These are phyloP conservation scores for Colletotrichum nymphaeae DNA, from an alignment of 2,329 filamentous ascomycete species.

Conservation along the genomic window DNA sequence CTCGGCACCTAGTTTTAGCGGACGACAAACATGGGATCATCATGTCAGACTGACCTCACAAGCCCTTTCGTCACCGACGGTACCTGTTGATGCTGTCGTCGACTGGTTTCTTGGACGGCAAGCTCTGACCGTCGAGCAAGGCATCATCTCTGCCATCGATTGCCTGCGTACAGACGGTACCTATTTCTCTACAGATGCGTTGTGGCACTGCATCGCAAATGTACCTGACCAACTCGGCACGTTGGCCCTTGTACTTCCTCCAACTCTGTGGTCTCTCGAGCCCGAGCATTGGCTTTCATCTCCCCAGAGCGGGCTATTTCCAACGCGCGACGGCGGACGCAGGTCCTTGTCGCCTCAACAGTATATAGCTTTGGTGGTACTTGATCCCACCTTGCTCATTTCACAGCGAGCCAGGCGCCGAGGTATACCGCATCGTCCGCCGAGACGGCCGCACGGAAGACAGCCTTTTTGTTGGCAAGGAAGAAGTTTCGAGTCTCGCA, in stretches of 20 bases:
- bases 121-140: neutral
- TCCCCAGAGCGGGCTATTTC: neutral
- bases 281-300: neutral
- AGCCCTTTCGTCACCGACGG: neutral
- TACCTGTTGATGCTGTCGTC: neutral
- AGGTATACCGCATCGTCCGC: neutral
- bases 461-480: neutral
- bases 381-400: neutral
- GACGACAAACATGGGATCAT: conserved; percentile 22
- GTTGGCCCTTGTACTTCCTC: neutral
- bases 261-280: neutral
- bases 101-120: neutral
- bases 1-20: conserved; percentile 24
- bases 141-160: neutral
- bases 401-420: neutral
- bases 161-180: neutral
- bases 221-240: neutral
- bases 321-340: neutral
- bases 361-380: neutral
- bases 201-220: neutral
- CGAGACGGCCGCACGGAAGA: neutral
- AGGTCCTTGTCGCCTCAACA: neutral
- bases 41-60: conserved; percentile 36
- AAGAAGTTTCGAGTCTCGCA: neutral
- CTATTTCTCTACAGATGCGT: neutral